phyloP scores from a whole-genome alignment of 805 yeast species.

The Hanseniaspora pseudoguilliermondii region DNA sequence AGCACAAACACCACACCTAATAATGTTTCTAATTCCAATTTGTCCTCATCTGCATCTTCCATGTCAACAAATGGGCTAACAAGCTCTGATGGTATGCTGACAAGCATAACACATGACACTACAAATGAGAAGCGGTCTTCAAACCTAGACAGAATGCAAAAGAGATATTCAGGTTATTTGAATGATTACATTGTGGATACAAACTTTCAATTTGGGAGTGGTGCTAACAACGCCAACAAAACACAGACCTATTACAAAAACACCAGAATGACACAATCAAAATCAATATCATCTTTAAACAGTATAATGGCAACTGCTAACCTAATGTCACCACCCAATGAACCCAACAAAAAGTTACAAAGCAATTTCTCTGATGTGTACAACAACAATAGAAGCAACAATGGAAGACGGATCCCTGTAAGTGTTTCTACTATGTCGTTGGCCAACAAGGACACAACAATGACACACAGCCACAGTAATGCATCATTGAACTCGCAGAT shows the following conservation, averaged over 20 bases:
- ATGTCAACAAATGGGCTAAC: background rate
- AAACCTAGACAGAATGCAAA: conserved; percentile 2
- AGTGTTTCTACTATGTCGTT: background rate
- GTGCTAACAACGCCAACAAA: background rate
- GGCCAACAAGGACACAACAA: background rate
- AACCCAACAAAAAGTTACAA: background rate
- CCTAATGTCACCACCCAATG: background rate
- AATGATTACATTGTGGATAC: conserved; percentile 8
- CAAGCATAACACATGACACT: conserved; percentile 9
- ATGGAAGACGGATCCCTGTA: background rate
- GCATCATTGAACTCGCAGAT: conserved; percentile 17
- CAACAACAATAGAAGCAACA: background rate
- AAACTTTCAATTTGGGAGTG: background rate
- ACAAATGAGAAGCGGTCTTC: background rate
- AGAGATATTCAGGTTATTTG: conserved; percentile 12
- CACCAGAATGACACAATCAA: conserved; percentile 5
- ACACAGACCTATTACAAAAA: background rate
- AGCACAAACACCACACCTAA: background rate
- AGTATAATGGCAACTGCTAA: conserved; percentile 9
- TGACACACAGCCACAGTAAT: conserved; percentile 19
- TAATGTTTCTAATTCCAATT: background rate
- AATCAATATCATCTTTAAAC: conserved; percentile 8
- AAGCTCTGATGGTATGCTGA: conserved; percentile 3
- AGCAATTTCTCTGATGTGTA: background rate
- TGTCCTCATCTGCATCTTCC: background rate